Evolutionary conservation across 352 stramenopile species (phyloP), one percentile per base, ranked within the genome.

Genomic region (Globisporangium solare): DNA sequence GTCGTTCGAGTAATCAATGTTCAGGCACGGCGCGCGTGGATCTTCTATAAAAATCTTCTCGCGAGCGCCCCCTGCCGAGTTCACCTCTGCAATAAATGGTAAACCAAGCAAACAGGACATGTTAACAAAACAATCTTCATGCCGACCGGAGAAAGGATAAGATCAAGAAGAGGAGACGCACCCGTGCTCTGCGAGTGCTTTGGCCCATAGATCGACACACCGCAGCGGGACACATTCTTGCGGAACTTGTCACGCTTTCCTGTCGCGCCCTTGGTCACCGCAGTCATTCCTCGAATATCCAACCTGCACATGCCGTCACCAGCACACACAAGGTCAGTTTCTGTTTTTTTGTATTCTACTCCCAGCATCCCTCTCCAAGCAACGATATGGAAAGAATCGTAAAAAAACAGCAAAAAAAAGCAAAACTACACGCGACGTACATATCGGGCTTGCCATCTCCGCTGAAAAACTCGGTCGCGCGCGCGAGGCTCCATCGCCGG

Each of bases 11-110:
- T 94, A 94, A 67, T 94, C 84, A 47, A 94, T 94, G 61, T 87
- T 90, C 2, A 94, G 70, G 54, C 80, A 92, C 27, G 79, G 82
- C 17, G 80, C 86, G 31, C 86, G 80, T 14, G 84, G 84, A 61
- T 94, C 84, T 63, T 94, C 84, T 47, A 94, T 94, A 56, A 90
- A 94, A 57, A 94, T 92, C 58, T 85, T 84, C 67, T 94, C 84
- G 6, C 80, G 74, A 2, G 57, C 64, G 2, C 68, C 70, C 0
- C 61, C 47, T 1, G 71, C 68, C 10, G 54, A 56, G 47, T 64
- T 72, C 56, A 71, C 51, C 47, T 79, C 70, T 55, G 55, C 21
- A 15, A 40, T 14, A 49, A 18, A 54, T 27, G 2, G 24, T 27
- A 21, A 51, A 15, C 21, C 15, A 52, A n/a, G 32, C 18, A 1